phyloP scores from a whole-genome alignment of 805 yeast species.

The Starmera caribaea region DNA sequence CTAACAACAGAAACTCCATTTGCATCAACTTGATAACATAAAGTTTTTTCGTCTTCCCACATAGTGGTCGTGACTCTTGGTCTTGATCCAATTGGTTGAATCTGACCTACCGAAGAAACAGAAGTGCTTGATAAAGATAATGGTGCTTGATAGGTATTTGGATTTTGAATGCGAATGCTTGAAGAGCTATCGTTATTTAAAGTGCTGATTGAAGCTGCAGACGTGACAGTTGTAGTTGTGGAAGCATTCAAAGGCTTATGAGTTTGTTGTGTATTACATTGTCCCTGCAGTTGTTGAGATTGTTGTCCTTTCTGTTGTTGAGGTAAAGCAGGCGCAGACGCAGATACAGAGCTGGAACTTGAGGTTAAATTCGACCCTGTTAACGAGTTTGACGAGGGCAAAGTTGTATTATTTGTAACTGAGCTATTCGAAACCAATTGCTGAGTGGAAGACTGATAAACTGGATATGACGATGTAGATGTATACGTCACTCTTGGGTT shows the following conservation, averaged over 20 bases:
- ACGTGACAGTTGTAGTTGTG: slow-evolving; percentile 8
- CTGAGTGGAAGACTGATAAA: too few species aligned
- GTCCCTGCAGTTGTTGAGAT: slow-evolving; percentile 14
- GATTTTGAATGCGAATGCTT: slow-evolving; percentile 1
- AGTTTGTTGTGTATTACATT: not conserved
- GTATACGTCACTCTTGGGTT: slow-evolving; percentile 17
- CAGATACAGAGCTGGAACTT: too few species aligned
- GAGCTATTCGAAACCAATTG: too few species aligned
- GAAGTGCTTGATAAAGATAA: not conserved
- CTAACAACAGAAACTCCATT: slow-evolving; percentile 73
- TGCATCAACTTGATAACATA: slow-evolving; percentile 81
- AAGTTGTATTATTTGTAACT: too few species aligned
- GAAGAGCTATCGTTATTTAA: not conserved
- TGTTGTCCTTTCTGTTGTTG: slow-evolving; percentile 27
- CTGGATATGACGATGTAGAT: not conserved
- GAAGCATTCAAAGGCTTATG: not conserved
- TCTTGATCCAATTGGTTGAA: slow-evolving; percentile 25
- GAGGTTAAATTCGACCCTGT: too few species aligned
- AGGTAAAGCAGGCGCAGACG: slow-evolving; percentile 3
- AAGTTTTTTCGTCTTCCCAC: slow-evolving; percentile 85
- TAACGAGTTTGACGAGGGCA: too few species aligned
- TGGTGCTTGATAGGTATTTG: too few species aligned
- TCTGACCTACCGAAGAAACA: slow-evolving; percentile 17
- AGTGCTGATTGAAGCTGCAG: slow-evolving; percentile 6
- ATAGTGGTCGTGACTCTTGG: slow-evolving; percentile 72